A percentile compares a stretch with the other conserved stretches of the same genome.
Evolutionary conservation across 306 rosid species (phyloP).

Genomic region (Castanea mollissima): DNA sequence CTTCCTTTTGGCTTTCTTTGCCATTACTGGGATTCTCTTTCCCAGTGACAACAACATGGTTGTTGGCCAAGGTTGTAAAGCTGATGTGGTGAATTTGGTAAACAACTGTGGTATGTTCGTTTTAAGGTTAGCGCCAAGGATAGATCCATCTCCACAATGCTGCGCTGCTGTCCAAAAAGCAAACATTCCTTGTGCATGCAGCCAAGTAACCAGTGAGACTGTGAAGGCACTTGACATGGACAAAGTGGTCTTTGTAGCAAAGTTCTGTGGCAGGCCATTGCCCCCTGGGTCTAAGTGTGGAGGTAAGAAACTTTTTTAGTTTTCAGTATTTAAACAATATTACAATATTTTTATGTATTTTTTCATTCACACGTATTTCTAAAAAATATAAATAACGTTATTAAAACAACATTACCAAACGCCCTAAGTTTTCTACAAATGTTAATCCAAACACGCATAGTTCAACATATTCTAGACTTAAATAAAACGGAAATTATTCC

Average conservation of each 20-base stretch:
- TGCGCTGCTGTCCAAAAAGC: conserved; percentile 14
- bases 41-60: background rate
- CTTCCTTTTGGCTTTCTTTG: conserved; percentile 11
- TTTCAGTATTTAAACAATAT: too few relatives aligned
- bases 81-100: conserved; percentile 16
- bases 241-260: conserved; percentile 16
- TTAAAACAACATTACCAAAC: too few relatives aligned
- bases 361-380: too few relatives aligned
- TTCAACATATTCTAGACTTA: too few relatives aligned
- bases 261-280: conserved; percentile 15
- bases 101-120: conserved; percentile 17
- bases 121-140: background rate
- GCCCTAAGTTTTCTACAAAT: too few relatives aligned
- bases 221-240: conserved; percentile 15
- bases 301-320: conserved; percentile 12
- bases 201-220: conserved; percentile 7
- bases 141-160: conserved; percentile 11
- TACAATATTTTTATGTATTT: too few relatives aligned
- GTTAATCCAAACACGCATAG: too few relatives aligned
- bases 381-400: too few relatives aligned
- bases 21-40: background rate
- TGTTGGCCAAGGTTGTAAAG: conserved; percentile 24
- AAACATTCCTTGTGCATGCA: conserved; percentile 22
- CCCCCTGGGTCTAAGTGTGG: conserved; percentile 24
- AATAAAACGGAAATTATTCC: too few relatives aligned